Evolutionary conservation across 257 asterid genomes (phyloP), one percentile per base, ranked within the genome.

Genomic region (Solanum rostratum): DNA sequence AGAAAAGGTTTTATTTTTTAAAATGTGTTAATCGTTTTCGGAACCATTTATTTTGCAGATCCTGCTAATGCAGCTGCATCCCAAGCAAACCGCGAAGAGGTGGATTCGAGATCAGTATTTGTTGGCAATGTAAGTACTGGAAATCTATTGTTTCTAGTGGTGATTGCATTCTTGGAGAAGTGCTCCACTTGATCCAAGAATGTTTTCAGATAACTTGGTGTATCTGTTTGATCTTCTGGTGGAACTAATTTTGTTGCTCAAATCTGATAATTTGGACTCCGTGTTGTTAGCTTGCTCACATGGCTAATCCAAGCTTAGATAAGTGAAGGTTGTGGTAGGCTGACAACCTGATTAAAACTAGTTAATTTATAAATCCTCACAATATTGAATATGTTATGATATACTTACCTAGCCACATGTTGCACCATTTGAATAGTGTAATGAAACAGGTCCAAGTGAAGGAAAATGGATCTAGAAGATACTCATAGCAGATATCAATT

Each of bases 81-180:
- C 53, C 95, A 91, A 87, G 98, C 96, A 86, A 93, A 88, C 88
- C 89, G 83, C 85, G 98, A 93, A 87, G 99, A 96, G 88, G 93
- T 96, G 62, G 99, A 96, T 87, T 78, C 93, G 33, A 91, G 99
- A 68, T 96, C 99, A 20, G 91, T 93, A 83, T 96, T 84, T 92
- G 99, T 96, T 84, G 99, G 99, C 86, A 96, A 96, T 89, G 99
- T 96, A 90, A 94, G 99, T 85, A 85, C 33, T 41, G 15, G 50
- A 27, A 80, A 73, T 63, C 18, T 83, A 33, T 66, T 27, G 29
- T 83, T 66, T 83, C 20, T 24, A 53, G 15, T 45, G 85, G 14
- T 81, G 50, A 41, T 73, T 57, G 59, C 54, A 70, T 83, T 82
- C 39, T 54, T 73, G 57, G 70, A 55, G 65, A 71, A 53, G 52